These are phyloP conservation scores for Zoysia pacifica DNA, from an alignment of 176 grass and related monocot species.

Conservation along the genomic window DNA sequence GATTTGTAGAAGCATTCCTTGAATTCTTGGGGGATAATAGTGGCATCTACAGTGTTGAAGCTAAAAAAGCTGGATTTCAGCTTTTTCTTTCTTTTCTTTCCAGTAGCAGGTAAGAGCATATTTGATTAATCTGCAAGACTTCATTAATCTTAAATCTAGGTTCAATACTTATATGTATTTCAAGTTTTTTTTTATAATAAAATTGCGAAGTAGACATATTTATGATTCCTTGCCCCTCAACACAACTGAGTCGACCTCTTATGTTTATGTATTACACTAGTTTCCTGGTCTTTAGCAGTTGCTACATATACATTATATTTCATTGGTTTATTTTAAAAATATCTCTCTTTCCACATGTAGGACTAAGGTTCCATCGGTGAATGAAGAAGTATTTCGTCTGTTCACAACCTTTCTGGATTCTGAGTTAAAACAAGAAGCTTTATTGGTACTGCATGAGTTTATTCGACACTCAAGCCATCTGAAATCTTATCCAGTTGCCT, in stretches of 20 bases:
- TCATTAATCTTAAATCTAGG: conserved; percentile 11
- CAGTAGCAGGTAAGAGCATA: conserved; percentile 58
- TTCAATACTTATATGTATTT: too few species aligned
- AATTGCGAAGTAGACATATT: not conserved
- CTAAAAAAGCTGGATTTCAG: conserved; percentile 57
- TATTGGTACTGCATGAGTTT: conserved; percentile 63
- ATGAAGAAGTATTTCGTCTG: conserved; percentile 55
- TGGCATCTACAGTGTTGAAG: conserved; percentile 44
- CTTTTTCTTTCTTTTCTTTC: conserved; percentile 72
- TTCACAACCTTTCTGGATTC: conserved; percentile 68
- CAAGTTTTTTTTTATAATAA: too few species aligned
- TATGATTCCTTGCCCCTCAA: not conserved
- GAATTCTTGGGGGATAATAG: conserved; percentile 59
- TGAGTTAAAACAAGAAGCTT: conserved; percentile 56
- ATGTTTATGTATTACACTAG: conserved; percentile 11
- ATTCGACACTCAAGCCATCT: conserved; percentile 35
- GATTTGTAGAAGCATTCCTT: conserved; percentile 87
- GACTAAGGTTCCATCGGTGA: conserved; percentile 50
- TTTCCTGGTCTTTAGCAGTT: conserved; percentile 3
- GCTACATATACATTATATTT: not conserved
- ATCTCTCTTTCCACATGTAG: conserved; percentile 39
- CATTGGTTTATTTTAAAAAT: conserved; percentile 13
- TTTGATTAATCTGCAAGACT: conserved; percentile 13
- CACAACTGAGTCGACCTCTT: not conserved
- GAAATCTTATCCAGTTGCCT: conserved; percentile 50